Evolutionary conservation across 2,329 filamentous ascomycete species (phyloP).

Genomic region (Mariannaea sp.): DNA sequence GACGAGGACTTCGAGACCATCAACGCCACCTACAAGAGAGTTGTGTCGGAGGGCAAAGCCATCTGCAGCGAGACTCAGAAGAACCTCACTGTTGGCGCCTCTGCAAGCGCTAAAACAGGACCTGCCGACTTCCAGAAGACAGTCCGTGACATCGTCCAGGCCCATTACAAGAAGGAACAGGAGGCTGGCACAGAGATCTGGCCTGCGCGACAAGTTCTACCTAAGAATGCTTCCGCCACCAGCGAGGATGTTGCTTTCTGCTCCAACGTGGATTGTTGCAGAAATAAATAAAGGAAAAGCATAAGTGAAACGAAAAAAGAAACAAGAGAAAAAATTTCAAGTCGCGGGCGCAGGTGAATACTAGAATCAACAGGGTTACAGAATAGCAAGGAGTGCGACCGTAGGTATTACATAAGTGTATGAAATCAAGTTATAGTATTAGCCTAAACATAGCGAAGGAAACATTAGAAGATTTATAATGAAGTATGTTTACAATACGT

Average conservation of each 20-base stretch:
- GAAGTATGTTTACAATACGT: no score
- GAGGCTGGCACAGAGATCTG: constrained; percentile 53
- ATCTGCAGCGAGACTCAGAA: constrained; percentile 63
- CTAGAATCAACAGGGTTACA: no score
- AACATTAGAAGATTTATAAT: no score
- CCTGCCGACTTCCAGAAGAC: constrained; percentile 61
- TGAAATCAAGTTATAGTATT: no score
- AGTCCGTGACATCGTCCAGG: constrained; percentile 53
- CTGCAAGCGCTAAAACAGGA: constrained; percentile 65
- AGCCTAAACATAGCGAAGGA: no score
- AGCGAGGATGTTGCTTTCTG: constrained; percentile 43
- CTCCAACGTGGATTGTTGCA: constrained; percentile 42
- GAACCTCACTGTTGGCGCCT: constrained; percentile 65
- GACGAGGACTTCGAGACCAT: constrained; percentile 63
- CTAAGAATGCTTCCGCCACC: constrained; percentile 33
- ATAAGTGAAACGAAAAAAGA: no score
- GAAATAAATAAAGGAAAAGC: constrained; percentile 29
- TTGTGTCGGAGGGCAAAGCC: constrained; percentile 68
- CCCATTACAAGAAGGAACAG: constrained; percentile 54
- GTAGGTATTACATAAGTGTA: no score
- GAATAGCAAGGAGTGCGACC: no score
- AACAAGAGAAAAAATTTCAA: no score
- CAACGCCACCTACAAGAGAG: constrained; percentile 64
- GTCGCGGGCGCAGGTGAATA: no score
- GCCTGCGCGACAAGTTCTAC: constrained; percentile 51